Percentiles rank a stretch among this genome's conserved stretches.
These are phyloP conservation scores for Posidonia australis DNA, from an alignment of 106 monocot species.

Conservation along the genomic window DNA sequence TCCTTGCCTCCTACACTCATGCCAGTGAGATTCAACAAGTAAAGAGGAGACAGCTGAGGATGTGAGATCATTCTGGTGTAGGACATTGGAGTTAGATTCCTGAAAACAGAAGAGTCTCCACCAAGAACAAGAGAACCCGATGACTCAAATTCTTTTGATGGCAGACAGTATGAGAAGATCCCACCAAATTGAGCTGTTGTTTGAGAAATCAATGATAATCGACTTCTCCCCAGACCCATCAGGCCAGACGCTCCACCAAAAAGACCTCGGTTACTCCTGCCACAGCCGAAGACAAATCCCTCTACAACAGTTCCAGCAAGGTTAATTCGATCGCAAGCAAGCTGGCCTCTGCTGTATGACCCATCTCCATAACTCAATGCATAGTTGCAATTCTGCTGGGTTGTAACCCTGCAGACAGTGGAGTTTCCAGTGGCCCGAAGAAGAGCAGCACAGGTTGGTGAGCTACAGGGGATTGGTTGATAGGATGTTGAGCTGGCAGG, in stretches of 20 bases:
- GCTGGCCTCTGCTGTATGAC: constrained; percentile 41
- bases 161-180: constrained; percentile 75
- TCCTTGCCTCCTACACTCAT: constrained; percentile 42
- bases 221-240: constrained; percentile 66
- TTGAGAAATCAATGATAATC: constrained; percentile 9
- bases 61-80: constrained; percentile 43
- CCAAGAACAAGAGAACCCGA: constrained; percentile 60
- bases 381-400: constrained; percentile 35
- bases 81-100: constrained; percentile 36
- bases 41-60: constrained; percentile 38
- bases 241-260: constrained; percentile 60
- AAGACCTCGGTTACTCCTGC: constrained; percentile 48
- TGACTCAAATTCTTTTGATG: constrained; percentile 29
- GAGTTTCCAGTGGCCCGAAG: constrained; percentile 21
- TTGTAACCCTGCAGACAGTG: constrained; percentile 11
- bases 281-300: constrained; percentile 58
- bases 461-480: constrained; percentile 39
- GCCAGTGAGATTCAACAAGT: constrained; percentile 59
- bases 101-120: constrained; percentile 27
- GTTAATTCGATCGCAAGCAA: constrained; percentile 30
- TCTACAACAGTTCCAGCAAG: constrained; percentile 27
- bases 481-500: constrained; percentile 60
- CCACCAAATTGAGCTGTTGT: constrained; percentile 23
- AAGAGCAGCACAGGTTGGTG: constrained; percentile 30
- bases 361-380: constrained; percentile 53